Base-by-base conservation (phyloP, 495 filamentous ascomycete species). In the Darksidea phi region DNA sequence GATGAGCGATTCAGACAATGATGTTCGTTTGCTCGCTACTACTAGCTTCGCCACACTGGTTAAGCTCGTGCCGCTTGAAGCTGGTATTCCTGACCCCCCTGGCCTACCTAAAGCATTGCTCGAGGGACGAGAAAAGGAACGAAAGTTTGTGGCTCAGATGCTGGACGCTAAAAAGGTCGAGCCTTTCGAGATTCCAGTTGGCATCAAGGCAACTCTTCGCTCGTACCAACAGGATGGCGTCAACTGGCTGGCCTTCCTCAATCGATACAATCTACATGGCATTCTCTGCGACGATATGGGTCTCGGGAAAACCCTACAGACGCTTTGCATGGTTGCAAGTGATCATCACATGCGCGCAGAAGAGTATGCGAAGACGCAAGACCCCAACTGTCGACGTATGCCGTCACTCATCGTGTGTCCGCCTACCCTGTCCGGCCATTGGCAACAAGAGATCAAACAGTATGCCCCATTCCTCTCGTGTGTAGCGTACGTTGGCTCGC, bases 211-310 rank as follows among this genome's bases (percentile, higher is more conserved):
- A 0, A 88, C 93, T 52, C 82, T 98, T 21, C 86, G 94, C 63
- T 94, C 91, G 0, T 98, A 98, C 69, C 94, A 98, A 73, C 94
- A 98, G 73, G 94, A 98, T 46, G 94, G 94, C 74, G 92, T 98
- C 73, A 98, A 97, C 70, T 98, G 94, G 94, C 86, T 98, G 46
- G 85, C 92, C 49, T 98, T 98, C 79, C 86, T 98, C 65, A 98
- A 97, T 69, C 91, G 90, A 37, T 98, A 96, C 70, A 90, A 97
- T 72, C 83, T 98, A 15, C 94, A 98, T 65, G 94, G 94, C 38
- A 96, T 98, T 75, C 90, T 98, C 54, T 98, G 94, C 71, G 94
- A 98, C 70, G 94, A 98, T 71, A 98, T 98, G 94, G 94, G 94
- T 64, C 88, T 98, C 45, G 94, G 94, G 32, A 98, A 98, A 74